These are phyloP conservation scores for Hortiboletus campestris DNA, from an alignment of 768 basidiomycete species.

Conservation along the genomic window DNA sequence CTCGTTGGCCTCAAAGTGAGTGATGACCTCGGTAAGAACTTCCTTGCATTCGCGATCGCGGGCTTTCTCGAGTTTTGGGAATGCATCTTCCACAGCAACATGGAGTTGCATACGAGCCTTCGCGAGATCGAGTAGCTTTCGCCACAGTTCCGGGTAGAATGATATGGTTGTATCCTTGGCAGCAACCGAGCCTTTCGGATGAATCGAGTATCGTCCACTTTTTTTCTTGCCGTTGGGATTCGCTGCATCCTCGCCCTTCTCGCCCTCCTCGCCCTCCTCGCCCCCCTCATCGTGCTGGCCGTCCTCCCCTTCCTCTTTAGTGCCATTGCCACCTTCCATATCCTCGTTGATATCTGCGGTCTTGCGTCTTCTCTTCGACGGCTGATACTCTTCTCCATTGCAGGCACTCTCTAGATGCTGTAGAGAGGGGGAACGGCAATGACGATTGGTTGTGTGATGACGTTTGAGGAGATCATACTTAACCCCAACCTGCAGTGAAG, in stretches of 20 bases:
- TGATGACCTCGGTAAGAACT: background rate
- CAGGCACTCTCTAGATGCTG: background rate
- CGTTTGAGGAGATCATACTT: background rate
- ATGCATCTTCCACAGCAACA: background rate
- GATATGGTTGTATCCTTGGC: background rate
- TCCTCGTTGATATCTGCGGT: background rate
- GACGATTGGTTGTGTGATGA: background rate
- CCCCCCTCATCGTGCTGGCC: background rate
- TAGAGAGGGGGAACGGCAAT: background rate
- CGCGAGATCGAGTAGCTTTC: background rate
- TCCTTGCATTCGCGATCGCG: background rate
- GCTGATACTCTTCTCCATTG: background rate
- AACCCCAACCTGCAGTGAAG: background rate
- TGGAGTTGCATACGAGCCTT: background rate
- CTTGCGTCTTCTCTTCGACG: background rate
- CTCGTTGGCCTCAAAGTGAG: background rate
- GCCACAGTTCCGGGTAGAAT: background rate
- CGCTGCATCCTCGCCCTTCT: background rate
- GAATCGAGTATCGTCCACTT: background rate
- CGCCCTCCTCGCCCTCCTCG: background rate
- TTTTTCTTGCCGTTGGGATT: background rate
- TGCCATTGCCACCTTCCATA: background rate
- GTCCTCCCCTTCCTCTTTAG: background rate
- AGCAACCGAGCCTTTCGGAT: background rate
- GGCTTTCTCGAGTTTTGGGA: background rate